phyloP scores from a whole-genome alignment of 345 rosid species.

The Salix viminalis region DNA sequence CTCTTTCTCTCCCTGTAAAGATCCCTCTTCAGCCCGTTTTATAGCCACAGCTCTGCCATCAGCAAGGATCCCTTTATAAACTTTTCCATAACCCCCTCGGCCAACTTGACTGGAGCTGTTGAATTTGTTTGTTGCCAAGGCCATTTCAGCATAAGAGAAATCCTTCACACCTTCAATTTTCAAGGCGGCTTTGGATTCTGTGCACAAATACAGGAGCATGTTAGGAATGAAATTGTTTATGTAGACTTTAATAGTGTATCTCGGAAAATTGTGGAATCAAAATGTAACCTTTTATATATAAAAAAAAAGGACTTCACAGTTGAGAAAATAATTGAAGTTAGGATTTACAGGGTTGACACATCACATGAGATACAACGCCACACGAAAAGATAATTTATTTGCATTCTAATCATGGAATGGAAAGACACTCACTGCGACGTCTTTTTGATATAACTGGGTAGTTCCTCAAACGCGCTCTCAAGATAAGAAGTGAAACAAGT shows the following conservation, averaged over 20 bases:
- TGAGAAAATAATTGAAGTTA: background rate
- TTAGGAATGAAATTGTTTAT: constrained; percentile 2
- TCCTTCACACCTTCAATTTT: constrained; percentile 76
- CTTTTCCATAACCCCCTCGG: constrained; percentile 97
- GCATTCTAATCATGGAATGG: background rate
- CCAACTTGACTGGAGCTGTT: constrained; percentile 64
- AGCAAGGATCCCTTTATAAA: constrained; percentile 67
- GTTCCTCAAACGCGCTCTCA: constrained; percentile 43
- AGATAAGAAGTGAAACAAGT: constrained; percentile 54
- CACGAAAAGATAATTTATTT: background rate
- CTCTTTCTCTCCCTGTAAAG: constrained; percentile 88
- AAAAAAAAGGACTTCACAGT: background rate
- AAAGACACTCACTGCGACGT: constrained; percentile 50
- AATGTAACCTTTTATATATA: background rate
- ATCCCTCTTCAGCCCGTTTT: constrained; percentile 86
- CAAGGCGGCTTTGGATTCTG: constrained; percentile 55
- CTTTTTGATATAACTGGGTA: constrained; percentile 41
- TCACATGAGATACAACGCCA: background rate
- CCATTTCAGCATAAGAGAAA: constrained; percentile 64
- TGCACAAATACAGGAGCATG: constrained; percentile 13
- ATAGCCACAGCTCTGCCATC: constrained; percentile 79
- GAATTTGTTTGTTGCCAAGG: constrained; percentile 64
- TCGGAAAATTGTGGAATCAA: background rate
- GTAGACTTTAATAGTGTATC: background rate
- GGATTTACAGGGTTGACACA: background rate